A percentile compares a stretch with the other conserved stretches of the same genome.
phyloP scores from a whole-genome alignment of 495 filamentous ascomycete genomes.

The Neurospora sp. region DNA sequence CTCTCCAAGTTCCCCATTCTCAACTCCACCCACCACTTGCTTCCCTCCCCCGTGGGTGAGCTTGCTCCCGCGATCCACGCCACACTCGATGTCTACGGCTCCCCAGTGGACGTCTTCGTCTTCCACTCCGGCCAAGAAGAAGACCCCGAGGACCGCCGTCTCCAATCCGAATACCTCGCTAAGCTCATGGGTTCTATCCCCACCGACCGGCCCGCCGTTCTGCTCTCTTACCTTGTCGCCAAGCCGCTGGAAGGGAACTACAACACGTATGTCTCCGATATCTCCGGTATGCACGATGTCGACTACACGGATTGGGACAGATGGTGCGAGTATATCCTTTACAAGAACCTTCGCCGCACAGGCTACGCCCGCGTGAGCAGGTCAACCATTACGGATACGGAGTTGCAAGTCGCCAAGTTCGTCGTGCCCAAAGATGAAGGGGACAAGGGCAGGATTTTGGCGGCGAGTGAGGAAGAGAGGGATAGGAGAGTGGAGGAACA shows the following conservation, averaged over 20 bases:
- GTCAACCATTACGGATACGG: slow-evolving; percentile 91
- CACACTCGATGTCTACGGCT: slow-evolving; percentile 85
- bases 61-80: slow-evolving; percentile 94
- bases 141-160: slow-evolving; percentile 82
- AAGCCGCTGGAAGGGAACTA: slow-evolving; percentile 90
- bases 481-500: slow-evolving; percentile 43
- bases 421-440: slow-evolving; percentile 63
- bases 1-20: slow-evolving; percentile 96
- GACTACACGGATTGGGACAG: slow-evolving; percentile 90
- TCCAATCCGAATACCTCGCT: slow-evolving; percentile 80
- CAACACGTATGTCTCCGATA: slow-evolving; percentile 84
- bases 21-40: slow-evolving; percentile 91
- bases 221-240: slow-evolving; percentile 88
- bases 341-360: slow-evolving; percentile 74
- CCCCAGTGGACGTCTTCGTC: slow-evolving; percentile 85
- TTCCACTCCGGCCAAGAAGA: slow-evolving; percentile 99
- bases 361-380: slow-evolving; percentile 87
- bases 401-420: slow-evolving; percentile 96
- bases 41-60: slow-evolving; percentile 88
- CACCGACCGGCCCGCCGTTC: slow-evolving; percentile 56
- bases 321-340: slow-evolving; percentile 99
- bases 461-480: slow-evolving; percentile 17
- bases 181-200: slow-evolving; percentile 76
- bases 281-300: slow-evolving; percentile 89
- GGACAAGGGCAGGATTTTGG: slow-evolving; percentile 39